Conservation (phyloP, 768 basidiomycete genomes). For the Royoungia palumana region DNA sequence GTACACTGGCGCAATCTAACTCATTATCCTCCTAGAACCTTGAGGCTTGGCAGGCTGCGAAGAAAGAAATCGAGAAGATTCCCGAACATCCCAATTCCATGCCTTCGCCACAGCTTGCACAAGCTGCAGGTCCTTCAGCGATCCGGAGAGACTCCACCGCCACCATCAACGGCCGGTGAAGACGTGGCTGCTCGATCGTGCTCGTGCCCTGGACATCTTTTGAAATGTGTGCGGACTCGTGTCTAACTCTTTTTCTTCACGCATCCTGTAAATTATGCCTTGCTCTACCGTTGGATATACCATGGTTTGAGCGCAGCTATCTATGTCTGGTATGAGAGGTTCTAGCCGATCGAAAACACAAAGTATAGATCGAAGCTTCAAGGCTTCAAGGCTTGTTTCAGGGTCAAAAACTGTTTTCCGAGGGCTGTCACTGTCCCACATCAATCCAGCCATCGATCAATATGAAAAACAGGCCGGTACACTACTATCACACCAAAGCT, state of each 20-base stretch:
- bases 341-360: no score
- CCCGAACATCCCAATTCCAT: constrained; percentile 82
- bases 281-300: constrained; percentile 24
- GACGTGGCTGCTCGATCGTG: constrained; percentile 12
- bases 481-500: no score
- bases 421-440: no score
- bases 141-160: constrained; percentile 65
- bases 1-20: constrained; percentile 13
- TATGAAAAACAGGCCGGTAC: no score
- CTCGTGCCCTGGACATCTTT: neutral
- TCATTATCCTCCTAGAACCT: constrained; percentile 63
- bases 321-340: constrained; percentile 7
- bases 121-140: constrained; percentile 35
- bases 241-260: constrained; percentile 3
- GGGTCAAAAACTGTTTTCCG: no score
- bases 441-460: no score
- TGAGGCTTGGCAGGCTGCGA: constrained; percentile 96
- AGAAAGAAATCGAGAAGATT: constrained; percentile 87
- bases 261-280: constrained; percentile 12
- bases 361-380: no score
- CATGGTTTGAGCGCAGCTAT: constrained; percentile 9
- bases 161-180: constrained; percentile 62
- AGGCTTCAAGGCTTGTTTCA: no score
- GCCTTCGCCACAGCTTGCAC: constrained; percentile 39
- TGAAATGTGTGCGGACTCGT: constrained; percentile 12